These are phyloP conservation scores for Trapa incisa DNA, from an alignment of 345 rosid genomes.

Conservation along the genomic window DNA sequence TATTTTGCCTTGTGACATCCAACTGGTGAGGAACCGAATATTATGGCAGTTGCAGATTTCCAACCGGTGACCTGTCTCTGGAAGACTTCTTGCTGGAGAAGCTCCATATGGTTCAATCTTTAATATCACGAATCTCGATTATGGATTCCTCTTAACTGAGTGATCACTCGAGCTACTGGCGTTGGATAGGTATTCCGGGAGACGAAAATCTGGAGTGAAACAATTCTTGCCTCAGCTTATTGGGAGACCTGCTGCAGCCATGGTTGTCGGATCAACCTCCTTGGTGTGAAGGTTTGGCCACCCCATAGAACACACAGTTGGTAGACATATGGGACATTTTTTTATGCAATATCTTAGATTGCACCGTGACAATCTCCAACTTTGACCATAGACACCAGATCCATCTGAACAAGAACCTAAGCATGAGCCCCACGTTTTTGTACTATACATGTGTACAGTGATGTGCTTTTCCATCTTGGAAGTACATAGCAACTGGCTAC, in stretches of 20 bases:
- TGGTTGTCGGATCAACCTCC: neutral
- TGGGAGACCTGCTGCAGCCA: neutral
- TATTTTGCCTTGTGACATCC: neutral
- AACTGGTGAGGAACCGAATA: neutral
- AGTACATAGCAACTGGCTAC: too few species aligned
- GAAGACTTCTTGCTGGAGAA: neutral
- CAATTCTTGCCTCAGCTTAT: neutral
- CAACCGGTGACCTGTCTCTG: neutral
- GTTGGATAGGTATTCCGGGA: neutral
- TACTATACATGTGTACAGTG: too few species aligned
- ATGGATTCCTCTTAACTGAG: neutral
- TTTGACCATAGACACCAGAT: neutral
- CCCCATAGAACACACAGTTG: neutral
- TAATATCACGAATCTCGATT: neutral
- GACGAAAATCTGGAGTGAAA: neutral
- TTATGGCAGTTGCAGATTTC: neutral
- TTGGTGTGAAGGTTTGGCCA: neutral
- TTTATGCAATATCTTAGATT: neutral
- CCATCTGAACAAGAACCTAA: neutral
- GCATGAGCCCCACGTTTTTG: too few species aligned
- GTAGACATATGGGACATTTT: neutral
- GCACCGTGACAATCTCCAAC: neutral
- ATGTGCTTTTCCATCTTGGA: too few species aligned
- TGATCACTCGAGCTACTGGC: neutral
- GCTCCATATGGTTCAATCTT: neutral